phyloP scores from a whole-genome alignment of 257 asterid genomes.

The Solanum lignicaule region DNA sequence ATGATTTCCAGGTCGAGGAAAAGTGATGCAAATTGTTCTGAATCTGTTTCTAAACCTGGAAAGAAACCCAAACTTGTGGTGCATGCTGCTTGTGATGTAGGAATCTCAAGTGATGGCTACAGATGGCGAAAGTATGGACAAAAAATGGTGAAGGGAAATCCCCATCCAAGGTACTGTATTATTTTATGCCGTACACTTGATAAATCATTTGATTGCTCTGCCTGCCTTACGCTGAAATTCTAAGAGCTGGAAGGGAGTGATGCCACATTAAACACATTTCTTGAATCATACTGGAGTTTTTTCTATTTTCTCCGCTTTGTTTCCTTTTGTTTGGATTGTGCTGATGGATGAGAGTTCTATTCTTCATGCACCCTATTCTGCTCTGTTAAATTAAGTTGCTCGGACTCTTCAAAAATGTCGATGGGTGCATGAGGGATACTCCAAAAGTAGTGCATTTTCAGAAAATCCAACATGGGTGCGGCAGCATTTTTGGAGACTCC shows the following conservation, averaged over 20 bases:
- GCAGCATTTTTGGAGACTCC: not conserved
- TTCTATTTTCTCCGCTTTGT: not conserved
- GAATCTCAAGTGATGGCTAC: constrained; percentile 88
- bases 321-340: not conserved
- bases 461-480: not conserved
- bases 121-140: constrained; percentile 99
- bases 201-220: not conserved
- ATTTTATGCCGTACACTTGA: not conserved
- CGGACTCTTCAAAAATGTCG: not conserved
- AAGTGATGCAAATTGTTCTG: constrained; percentile 32
- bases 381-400: not conserved
- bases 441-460: not conserved
- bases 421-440: not conserved
- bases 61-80: constrained; percentile 80
- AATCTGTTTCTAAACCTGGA: constrained; percentile 39
- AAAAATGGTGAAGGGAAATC: constrained; percentile 96
- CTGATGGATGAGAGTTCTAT: not conserved
- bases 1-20: constrained; percentile 49
- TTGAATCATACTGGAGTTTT: not conserved
- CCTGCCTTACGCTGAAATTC: not conserved
- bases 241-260: not conserved
- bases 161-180: constrained; percentile 70
- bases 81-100: constrained; percentile 82
- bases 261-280: not conserved
- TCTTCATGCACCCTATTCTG: not conserved